Evolutionary conservation across 495 filamentous ascomycete species (phyloP).

Genomic region (Tuber melanosporum): DNA sequence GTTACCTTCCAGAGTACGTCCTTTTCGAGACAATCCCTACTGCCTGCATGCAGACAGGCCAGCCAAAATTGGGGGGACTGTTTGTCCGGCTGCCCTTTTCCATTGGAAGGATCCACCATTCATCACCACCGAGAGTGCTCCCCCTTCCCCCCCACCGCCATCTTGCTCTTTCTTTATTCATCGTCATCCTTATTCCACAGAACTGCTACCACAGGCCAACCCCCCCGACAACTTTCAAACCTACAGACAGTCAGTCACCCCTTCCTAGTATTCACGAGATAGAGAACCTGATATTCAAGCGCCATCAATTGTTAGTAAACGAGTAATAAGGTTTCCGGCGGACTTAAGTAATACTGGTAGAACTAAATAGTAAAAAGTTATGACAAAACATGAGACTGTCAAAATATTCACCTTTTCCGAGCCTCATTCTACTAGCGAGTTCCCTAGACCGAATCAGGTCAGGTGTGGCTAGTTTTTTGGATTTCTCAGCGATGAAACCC

Average conservation of each 20-base stretch:
- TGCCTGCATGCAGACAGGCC: slow-evolving; percentile 31
- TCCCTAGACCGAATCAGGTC: slow-evolving; percentile 21
- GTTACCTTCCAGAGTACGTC: background rate
- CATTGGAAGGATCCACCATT: slow-evolving; percentile 16
- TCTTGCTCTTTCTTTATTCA: background rate
- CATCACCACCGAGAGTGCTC: slow-evolving; percentile 3
- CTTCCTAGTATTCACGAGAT: background rate
- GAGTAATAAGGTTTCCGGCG: background rate
- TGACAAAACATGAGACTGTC: slow-evolving; percentile 16
- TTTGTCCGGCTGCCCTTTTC: slow-evolving; percentile 33
- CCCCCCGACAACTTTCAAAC: background rate
- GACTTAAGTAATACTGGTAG: background rate
- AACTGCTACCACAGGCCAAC: background rate
- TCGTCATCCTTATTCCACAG: background rate
- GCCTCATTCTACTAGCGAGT: slow-evolving; percentile 33
- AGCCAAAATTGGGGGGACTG: slow-evolving; percentile 30
- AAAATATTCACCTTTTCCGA: slow-evolving; percentile 23
- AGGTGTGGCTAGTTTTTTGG: slow-evolving; percentile 25
- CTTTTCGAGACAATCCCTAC: slow-evolving; percentile 35
- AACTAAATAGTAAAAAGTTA: background rate
- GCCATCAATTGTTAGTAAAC: background rate
- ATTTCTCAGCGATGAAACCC: background rate
- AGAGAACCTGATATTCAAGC: background rate
- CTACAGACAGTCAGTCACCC: background rate
- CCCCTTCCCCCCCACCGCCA: background rate